phyloP scores from a whole-genome alignment of 352 stramenopile genomes.

The Peronosclerospora sorghi region DNA sequence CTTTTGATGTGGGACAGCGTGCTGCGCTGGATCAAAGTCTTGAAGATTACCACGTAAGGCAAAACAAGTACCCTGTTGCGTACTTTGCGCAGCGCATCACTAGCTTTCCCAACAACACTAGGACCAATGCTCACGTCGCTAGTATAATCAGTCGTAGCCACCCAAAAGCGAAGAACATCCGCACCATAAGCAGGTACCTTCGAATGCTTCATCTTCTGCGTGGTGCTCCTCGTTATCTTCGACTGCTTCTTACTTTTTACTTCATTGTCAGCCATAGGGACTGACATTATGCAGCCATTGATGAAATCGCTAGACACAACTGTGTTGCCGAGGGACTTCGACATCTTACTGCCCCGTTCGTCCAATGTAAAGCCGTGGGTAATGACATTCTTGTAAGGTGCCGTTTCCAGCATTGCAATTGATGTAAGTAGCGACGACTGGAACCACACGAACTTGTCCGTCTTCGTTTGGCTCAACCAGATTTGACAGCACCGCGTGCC shows the following conservation, averaged over 20 bases:
- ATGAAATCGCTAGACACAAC: slow-evolving; percentile 93
- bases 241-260: slow-evolving; percentile 59
- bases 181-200: slow-evolving; percentile 88
- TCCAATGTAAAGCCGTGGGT: slow-evolving; percentile 99
- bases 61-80: slow-evolving; percentile 96
- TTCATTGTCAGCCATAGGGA: slow-evolving; percentile 9
- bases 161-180: slow-evolving; percentile 97
- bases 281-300: slow-evolving; percentile 61
- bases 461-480: slow-evolving; percentile 34
- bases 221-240: slow-evolving; percentile 49
- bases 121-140: slow-evolving; percentile 90
- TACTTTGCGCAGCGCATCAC: slow-evolving; percentile 75
- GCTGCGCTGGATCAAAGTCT: slow-evolving; percentile 83
- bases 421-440: slow-evolving; percentile 95
- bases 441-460: slow-evolving; percentile 91
- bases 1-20: slow-evolving; percentile 81
- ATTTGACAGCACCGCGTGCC: slow-evolving; percentile 45
- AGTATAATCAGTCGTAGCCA: slow-evolving; percentile 95
- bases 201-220: slow-evolving; percentile 37
- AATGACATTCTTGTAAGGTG: slow-evolving; percentile 94
- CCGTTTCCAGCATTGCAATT: slow-evolving; percentile 63
- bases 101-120: slow-evolving; percentile 85
- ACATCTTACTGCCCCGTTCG: slow-evolving; percentile 98
- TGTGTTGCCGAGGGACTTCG: slow-evolving; percentile 96
- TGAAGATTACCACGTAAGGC: slow-evolving; percentile 92